Conservation (phyloP, 2,329 filamentous ascomycete genomes). For the Talaromyces albobiverticillius region DNA sequence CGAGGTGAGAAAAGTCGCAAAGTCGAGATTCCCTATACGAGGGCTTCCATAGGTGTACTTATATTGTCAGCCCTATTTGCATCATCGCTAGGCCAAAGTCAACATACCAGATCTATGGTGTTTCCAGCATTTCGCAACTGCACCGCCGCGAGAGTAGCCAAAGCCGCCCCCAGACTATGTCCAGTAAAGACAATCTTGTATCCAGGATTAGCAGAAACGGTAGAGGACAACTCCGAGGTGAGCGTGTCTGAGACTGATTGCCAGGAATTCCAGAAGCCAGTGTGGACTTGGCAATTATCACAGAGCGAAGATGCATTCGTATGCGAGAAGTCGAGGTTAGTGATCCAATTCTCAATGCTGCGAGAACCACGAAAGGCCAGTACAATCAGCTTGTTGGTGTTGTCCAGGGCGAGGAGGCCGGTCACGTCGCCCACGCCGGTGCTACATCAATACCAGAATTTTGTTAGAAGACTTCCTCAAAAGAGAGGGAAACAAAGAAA, state of each 20-base stretch:
- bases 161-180: conserved; percentile 49
- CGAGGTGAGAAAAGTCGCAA: conserved; percentile 41
- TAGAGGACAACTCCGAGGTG: conserved; percentile 32
- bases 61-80: not conserved
- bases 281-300: conserved; percentile 35
- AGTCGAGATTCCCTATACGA: conserved; percentile 38
- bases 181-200: conserved; percentile 45
- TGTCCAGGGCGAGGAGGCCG: conserved; percentile 48
- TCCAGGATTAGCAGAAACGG: conserved; percentile 35
- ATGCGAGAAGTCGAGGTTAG: conserved; percentile 25
- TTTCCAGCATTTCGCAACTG: conserved; percentile 38
- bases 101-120: conserved; percentile 38
- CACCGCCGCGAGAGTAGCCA: conserved; percentile 45
- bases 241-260: conserved; percentile 27
- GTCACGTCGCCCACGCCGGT: conserved; percentile 35
- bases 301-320: conserved; percentile 35
- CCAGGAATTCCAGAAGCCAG: conserved; percentile 49
- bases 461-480: too few species aligned
- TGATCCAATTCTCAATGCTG: conserved; percentile 28
- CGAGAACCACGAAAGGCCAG: conserved; percentile 35
- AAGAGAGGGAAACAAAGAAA: too few species aligned
- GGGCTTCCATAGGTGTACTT: conserved; percentile 45
- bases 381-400: conserved; percentile 36
- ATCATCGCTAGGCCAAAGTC: not conserved
- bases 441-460: not conserved